Percentiles rank a stretch among this genome's conserved stretches.
These are phyloP conservation scores for Hysterangium stoloniferum DNA, from an alignment of 768 basidiomycete species.

Conservation along the genomic window DNA sequence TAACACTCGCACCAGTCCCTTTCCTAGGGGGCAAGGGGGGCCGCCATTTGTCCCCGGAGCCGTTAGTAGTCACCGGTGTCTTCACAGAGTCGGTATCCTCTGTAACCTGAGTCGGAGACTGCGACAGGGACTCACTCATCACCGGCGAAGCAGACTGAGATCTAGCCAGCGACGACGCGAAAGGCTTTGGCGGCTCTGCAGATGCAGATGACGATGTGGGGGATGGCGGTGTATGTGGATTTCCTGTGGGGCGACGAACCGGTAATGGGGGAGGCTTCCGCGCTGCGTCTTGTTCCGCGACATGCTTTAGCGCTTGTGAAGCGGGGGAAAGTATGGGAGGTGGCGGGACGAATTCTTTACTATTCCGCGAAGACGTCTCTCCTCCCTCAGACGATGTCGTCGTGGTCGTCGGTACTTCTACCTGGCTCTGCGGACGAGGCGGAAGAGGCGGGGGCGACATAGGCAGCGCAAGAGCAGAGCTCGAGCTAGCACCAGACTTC, in stretches of 20 bases:
- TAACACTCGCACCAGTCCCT: too few relatives aligned
- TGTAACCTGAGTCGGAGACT: neutral
- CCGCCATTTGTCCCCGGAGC: neutral
- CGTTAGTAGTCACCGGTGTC: neutral
- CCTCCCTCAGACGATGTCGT: slow-evolving; percentile 9
- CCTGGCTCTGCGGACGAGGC: slow-evolving; percentile 12
- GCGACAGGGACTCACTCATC: neutral
- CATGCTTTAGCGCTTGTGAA: slow-evolving; percentile 49
- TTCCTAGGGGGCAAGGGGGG: neutral
- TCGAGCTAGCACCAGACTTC: neutral
- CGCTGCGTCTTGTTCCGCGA: slow-evolving; percentile 32
- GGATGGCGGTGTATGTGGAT: neutral
- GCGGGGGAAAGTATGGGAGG: slow-evolving; percentile 33
- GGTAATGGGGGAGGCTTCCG: slow-evolving; percentile 2
- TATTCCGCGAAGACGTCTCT: slow-evolving; percentile 17
- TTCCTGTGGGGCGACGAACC: neutral
- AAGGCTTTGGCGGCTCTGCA: neutral
- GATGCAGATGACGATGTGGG: neutral
- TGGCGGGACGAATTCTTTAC: slow-evolving; percentile 25
- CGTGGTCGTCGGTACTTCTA: too few relatives aligned
- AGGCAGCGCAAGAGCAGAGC: neutral
- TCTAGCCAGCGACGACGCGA: neutral
- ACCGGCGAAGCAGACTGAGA: neutral
- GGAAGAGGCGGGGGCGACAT: neutral
- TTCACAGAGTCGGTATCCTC: neutral